These are phyloP conservation scores for Yamadazyma oceani DNA, from an alignment of 1,139 yeast species.

Conservation along the genomic window DNA sequence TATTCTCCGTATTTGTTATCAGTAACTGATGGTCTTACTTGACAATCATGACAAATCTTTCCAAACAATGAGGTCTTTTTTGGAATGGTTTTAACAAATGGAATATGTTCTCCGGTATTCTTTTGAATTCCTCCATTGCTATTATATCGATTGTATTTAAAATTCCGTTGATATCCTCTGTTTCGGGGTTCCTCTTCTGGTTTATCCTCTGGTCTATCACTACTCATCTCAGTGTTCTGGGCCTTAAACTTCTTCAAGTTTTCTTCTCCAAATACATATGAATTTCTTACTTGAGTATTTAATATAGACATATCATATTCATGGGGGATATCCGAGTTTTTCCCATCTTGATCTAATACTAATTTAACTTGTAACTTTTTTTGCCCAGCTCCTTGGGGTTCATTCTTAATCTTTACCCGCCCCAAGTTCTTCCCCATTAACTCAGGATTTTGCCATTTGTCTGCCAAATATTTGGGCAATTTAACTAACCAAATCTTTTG, in stretches of 20 bases:
- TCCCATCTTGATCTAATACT: conserved; percentile 43
- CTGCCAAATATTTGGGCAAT: conserved; percentile 83
- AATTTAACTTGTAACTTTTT: conserved; percentile 56
- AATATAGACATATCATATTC: conserved; percentile 79
- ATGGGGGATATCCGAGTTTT: conserved; percentile 61
- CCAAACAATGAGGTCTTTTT: conserved; percentile 86
- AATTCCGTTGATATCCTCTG: conserved; percentile 7
- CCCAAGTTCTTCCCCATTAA: conserved; percentile 79
- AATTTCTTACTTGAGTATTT: conserved; percentile 77
- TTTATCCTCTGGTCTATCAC: conserved; percentile 16
- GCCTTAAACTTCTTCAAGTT: conserved; percentile 70
- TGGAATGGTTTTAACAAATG: conserved; percentile 79
- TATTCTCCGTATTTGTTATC: conserved; percentile 67
- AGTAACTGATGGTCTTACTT: conserved; percentile 72
- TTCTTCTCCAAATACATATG: conserved; percentile 88
- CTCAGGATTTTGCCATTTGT: conserved; percentile 69
- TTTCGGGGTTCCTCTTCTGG: conserved; percentile 11
- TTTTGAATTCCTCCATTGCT: conserved; percentile 1
- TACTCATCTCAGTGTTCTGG: conserved; percentile 24
- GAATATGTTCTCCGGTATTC: conserved; percentile 42
- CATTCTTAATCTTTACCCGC: conserved; percentile 62
- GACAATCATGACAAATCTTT: conserved; percentile 89
- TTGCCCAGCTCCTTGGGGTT: conserved; percentile 25
- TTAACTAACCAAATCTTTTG: conserved; percentile 91
- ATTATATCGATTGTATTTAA: conserved; percentile 10